Evolutionary conservation across 1,139 yeast species (phyloP).

Genomic region (Suhomyces guaymorum): DNA sequence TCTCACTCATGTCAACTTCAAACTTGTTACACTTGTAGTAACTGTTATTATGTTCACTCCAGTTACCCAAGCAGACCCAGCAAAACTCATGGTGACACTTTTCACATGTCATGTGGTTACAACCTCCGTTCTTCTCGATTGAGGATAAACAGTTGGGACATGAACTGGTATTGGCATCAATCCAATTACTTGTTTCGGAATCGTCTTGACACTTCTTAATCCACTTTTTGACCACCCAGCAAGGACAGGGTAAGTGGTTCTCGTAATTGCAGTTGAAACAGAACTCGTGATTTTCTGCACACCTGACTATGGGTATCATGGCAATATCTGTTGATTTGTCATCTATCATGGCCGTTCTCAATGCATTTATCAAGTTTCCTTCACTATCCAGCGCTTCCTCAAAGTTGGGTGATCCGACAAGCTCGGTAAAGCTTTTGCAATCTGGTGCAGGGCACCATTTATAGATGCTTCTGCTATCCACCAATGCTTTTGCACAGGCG

Average conservation of each 20-base stretch:
- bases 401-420: slow-evolving; percentile 26
- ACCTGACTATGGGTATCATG: slow-evolving; percentile 49
- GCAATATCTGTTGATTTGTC: slow-evolving; percentile 16
- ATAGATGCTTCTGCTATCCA: slow-evolving; percentile 49
- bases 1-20: slow-evolving; percentile 29
- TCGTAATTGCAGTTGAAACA: slow-evolving; percentile 78
- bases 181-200: slow-evolving; percentile 88
- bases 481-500: slow-evolving; percentile 47
- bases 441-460: slow-evolving; percentile 90
- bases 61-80: slow-evolving; percentile 84
- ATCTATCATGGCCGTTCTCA: slow-evolving; percentile 13
- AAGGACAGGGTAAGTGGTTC: slow-evolving; percentile 84
- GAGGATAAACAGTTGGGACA: slow-evolving; percentile 67
- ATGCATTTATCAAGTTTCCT: slow-evolving; percentile 15
- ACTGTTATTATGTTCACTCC: slow-evolving; percentile 70
- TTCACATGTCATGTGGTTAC: slow-evolving; percentile 91
- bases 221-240: slow-evolving; percentile 73
- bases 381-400: slow-evolving; percentile 27
- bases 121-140: slow-evolving; percentile 88
- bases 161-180: slow-evolving; percentile 79
- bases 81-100: slow-evolving; percentile 82
- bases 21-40: slow-evolving; percentile 70
- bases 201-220: slow-evolving; percentile 79
- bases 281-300: slow-evolving; percentile 68
- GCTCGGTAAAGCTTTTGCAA: slow-evolving; percentile 57